Conservation (phyloP, 2,329 filamentous ascomycete species). For the Elsinoe australis region DNA sequence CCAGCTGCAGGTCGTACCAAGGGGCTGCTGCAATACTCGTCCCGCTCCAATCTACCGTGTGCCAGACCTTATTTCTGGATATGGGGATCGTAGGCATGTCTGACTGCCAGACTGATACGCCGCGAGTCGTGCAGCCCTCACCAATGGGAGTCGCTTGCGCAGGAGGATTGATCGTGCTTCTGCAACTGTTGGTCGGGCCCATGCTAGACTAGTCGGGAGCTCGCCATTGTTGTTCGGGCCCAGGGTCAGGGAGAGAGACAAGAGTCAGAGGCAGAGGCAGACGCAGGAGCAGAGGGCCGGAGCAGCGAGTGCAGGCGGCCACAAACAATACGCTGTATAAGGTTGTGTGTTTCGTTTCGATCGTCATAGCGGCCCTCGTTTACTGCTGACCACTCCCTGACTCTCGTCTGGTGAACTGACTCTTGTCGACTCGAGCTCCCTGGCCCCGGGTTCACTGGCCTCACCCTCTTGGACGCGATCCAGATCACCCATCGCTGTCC, state of each 20-base stretch:
- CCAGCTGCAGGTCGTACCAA: too few relatives aligned
- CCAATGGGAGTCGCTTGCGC: constrained; percentile 7
- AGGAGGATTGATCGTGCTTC: constrained; percentile 6
- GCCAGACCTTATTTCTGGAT: background rate
- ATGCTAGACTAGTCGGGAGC: background rate
- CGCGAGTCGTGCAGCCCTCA: background rate
- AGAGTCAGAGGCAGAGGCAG: constrained; percentile 1
- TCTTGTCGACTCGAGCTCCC: background rate
- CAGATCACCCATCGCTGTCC: constrained; percentile 16
- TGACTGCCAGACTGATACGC: too few relatives aligned
- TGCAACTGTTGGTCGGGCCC: constrained; percentile 15
- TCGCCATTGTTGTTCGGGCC: background rate
- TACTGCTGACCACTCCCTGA: constrained; percentile 15
- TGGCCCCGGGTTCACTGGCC: constrained; percentile 17
- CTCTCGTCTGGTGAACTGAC: constrained; percentile 2
- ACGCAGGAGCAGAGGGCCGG: background rate
- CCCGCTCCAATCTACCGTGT: background rate
- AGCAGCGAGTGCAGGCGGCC: too few relatives aligned
- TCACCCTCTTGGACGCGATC: constrained; percentile 18
- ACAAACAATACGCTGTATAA: too few relatives aligned
- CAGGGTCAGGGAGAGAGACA: too few relatives aligned
- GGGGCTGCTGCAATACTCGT: background rate
- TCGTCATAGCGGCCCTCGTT: constrained; percentile 15
- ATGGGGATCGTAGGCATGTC: background rate
- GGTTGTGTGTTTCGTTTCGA: constrained; percentile 14